These are phyloP conservation scores for Penstemon barbatus DNA, from an alignment of 257 asterid species.

Conservation along the genomic window DNA sequence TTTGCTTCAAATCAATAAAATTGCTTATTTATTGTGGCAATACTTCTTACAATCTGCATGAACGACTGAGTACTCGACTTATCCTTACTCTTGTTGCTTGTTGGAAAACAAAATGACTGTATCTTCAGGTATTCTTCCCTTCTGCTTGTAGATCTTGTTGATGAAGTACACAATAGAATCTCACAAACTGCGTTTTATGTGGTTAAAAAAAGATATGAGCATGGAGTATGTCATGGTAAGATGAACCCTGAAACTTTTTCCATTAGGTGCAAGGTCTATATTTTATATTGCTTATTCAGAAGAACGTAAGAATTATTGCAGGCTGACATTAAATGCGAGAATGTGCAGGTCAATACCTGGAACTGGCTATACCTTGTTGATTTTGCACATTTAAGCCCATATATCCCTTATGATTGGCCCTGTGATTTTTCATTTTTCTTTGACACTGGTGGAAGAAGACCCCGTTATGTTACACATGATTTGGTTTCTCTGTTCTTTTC, in stretches of 20 bases:
- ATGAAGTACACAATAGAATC: constrained; percentile 30
- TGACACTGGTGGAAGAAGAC: constrained; percentile 99
- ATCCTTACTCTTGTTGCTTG: constrained; percentile 83
- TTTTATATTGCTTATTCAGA: constrained; percentile 20
- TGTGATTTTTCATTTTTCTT: constrained; percentile 98
- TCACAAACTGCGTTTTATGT: constrained; percentile 59
- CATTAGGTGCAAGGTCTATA: constrained; percentile 20
- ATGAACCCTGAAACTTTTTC: constrained; percentile 22
- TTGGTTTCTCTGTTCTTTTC: constrained; percentile 25
- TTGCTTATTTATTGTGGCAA: constrained; percentile 96
- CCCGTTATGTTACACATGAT: constrained; percentile 99
- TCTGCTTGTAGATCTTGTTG: constrained; percentile 15
- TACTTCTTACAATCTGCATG: constrained; percentile 96
- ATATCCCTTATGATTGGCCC: constrained; percentile 96
- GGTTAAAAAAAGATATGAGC: constrained; percentile 91
- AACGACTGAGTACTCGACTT: constrained; percentile 98
- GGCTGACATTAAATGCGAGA: constrained; percentile 99
- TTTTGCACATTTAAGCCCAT: constrained; percentile 98
- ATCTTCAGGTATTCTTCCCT: constrained; percentile 80
- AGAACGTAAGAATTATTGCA: constrained; percentile 40
- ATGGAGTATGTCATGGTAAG: constrained; percentile 96
- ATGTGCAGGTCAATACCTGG: constrained; percentile 97
- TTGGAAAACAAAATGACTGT: constrained; percentile 97
- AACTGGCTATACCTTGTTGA: constrained; percentile 97
- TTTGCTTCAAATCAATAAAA: constrained; percentile 99